A percentile compares a stretch with the other conserved stretches of the same genome.
Evolutionary conservation across 2,329 filamentous ascomycete species (phyloP).

Genomic region (Xylariaceae sp.): DNA sequence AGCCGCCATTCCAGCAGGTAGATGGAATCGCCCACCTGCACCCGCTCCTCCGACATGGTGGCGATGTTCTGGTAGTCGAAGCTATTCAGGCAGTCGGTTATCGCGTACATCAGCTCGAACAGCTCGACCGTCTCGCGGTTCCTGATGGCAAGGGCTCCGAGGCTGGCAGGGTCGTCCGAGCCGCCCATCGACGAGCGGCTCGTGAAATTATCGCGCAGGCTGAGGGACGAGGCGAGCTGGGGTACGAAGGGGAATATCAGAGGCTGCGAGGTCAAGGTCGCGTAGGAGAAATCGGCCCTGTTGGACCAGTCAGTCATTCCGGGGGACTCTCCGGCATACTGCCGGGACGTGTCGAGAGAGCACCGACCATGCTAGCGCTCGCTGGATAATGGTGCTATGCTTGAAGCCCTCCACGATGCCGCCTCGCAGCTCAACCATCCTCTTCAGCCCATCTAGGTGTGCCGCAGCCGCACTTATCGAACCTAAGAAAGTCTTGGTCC

Average conservation of each 20-base stretch:
- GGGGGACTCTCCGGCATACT: too few species aligned
- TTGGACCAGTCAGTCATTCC: too few species aligned
- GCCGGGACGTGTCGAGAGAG: not conserved
- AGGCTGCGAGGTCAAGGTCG: constrained; percentile 20
- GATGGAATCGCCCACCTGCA: constrained; percentile 25
- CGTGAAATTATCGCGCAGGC: constrained; percentile 20
- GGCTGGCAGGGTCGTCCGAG: constrained; percentile 10
- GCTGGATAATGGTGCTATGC: constrained; percentile 23
- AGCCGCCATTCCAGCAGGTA: constrained; percentile 25
- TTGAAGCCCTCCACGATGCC: constrained; percentile 24
- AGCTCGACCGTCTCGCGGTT: constrained; percentile 21
- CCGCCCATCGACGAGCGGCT: constrained; percentile 15
- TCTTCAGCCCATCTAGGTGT: constrained; percentile 25
- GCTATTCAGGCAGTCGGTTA: constrained; percentile 21
- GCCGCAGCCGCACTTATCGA: constrained; percentile 22
- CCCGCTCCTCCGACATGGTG: constrained; percentile 18
- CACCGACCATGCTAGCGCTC: constrained; percentile 24
- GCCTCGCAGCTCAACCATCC: constrained; percentile 25
- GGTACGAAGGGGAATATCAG: constrained; percentile 25
- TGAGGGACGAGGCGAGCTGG: constrained; percentile 19
- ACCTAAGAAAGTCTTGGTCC: constrained; percentile 22
- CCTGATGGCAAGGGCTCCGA: constrained; percentile 15
- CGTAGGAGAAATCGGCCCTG: constrained; percentile 27
- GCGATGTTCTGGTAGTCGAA: constrained; percentile 25
- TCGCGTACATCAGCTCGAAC: constrained; percentile 23